Evolutionary conservation across 768 basidiomycete genomes (phyloP).

Genomic region (Xerocomus brunneocitrinus): DNA sequence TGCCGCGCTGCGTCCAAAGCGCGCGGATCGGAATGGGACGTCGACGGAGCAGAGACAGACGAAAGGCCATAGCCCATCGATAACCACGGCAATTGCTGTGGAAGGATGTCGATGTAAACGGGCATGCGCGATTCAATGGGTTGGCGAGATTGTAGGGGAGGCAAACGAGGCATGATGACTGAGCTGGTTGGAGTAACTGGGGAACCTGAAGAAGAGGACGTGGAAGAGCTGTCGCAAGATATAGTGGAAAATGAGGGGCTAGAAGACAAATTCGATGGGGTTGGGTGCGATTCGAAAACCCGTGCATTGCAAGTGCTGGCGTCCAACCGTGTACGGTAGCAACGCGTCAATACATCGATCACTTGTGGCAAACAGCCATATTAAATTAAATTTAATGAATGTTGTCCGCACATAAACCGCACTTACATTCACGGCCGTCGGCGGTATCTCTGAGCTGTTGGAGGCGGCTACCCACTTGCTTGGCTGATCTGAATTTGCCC

Average conservation of each 20-base stretch:
- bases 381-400: slow-evolving; percentile 22
- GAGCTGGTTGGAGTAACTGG: slow-evolving; percentile 13
- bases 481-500: slow-evolving; percentile 65
- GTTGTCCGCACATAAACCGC: slow-evolving; percentile 25
- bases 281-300: slow-evolving; percentile 13
- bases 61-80: not conserved
- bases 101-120: slow-evolving; percentile 33
- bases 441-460: slow-evolving; percentile 75
- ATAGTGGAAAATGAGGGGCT: slow-evolving; percentile 21
- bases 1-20: slow-evolving; percentile 40
- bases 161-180: slow-evolving; percentile 18
- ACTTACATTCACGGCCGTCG: slow-evolving; percentile 67
- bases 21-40: not conserved
- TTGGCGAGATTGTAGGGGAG: slow-evolving; percentile 20
- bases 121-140: slow-evolving; percentile 26
- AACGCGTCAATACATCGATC: slow-evolving; percentile 34
- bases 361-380: slow-evolving; percentile 31
- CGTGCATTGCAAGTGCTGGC: slow-evolving; percentile 19
- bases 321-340: slow-evolving; percentile 27
- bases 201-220: slow-evolving; percentile 17
- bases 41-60: not conserved
- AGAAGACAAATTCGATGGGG: slow-evolving; percentile 10
- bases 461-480: slow-evolving; percentile 77
- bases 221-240: slow-evolving; percentile 24
- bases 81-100: slow-evolving; percentile 13